These are phyloP conservation scores for Recurvomyces mirabilis DNA, from an alignment of 495 filamentous ascomycete species.

Conservation along the genomic window DNA sequence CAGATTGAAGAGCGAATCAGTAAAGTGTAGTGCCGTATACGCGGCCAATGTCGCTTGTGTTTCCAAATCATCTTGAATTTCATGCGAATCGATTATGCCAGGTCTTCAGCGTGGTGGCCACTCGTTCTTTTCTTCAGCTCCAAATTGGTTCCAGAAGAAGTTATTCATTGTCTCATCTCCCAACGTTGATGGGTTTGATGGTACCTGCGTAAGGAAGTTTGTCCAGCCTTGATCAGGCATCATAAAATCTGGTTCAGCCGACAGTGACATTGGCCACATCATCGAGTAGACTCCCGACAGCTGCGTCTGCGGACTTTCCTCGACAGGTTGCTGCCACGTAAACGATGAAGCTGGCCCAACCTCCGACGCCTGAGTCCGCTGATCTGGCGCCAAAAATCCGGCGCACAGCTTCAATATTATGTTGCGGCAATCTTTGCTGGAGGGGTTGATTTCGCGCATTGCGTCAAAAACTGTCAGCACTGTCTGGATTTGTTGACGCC, in stretches of 20 bases:
- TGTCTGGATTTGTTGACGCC: conserved; percentile 1
- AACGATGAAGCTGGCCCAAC: background rate
- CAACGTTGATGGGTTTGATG: background rate
- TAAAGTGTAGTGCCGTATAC: background rate
- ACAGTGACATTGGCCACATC: conserved; percentile 5
- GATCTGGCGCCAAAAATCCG: background rate
- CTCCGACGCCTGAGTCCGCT: too few species aligned
- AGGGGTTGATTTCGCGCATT: conserved; percentile 7
- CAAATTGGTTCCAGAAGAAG: background rate
- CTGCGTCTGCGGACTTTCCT: conserved; percentile 9
- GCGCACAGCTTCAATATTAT: conserved; percentile 1
- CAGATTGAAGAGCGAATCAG: conserved; percentile 6
- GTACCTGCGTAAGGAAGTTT: background rate
- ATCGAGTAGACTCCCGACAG: conserved; percentile 5
- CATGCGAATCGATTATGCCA: too few species aligned
- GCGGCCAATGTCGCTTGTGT: background rate
- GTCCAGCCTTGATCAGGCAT: conserved; percentile 2
- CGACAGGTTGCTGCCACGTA: background rate
- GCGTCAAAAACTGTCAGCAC: background rate
- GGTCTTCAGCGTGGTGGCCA: too few species aligned
- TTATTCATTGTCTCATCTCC: background rate
- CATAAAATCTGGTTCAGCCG: conserved; percentile 1
- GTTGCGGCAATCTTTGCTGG: conserved; percentile 2
- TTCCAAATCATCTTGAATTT: too few species aligned
- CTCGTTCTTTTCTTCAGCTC: too few species aligned